These are phyloP conservation scores for Thelonectria discophora DNA, from an alignment of 2,329 filamentous ascomycete genomes.

Conservation along the genomic window DNA sequence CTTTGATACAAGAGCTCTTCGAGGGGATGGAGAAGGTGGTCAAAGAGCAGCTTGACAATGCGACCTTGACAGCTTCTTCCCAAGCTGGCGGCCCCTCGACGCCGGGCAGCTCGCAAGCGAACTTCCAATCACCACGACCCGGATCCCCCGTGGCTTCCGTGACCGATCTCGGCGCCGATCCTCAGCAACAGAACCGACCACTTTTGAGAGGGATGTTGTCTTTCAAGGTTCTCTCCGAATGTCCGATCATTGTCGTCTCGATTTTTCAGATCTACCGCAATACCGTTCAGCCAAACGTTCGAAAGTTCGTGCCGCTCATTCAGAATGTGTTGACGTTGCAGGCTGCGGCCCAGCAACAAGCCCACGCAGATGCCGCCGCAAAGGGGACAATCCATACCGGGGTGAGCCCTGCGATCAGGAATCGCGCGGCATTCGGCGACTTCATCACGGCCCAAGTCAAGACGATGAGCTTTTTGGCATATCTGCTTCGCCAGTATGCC, in stretches of 20 bases:
- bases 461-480: conserved; percentile 98
- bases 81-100: conserved; percentile 71
- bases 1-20: conserved; percentile 94
- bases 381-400: conserved; percentile 88
- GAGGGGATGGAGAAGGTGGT: conserved; percentile 94
- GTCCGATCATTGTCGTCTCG: conserved; percentile 97
- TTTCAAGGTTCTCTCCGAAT: conserved; percentile 97
- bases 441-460: conserved; percentile 99
- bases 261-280: conserved; percentile 93
- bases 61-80: conserved; percentile 63
- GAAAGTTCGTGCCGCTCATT: conserved; percentile 91
- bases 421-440: conserved; percentile 92
- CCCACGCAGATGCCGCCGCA: conserved; percentile 83
- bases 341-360: conserved; percentile 91
- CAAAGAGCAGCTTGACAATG: conserved; percentile 91
- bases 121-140: conserved; percentile 87
- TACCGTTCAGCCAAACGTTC: conserved; percentile 85
- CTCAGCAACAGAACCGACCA: conserved; percentile 81
- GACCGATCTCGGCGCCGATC: conserved; percentile 81
- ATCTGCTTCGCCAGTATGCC: conserved; percentile 87
- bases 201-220: conserved; percentile 96
- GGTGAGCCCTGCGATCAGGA: conserved; percentile 92
- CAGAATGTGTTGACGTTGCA: conserved; percentile 89
- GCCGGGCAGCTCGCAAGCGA: conserved; percentile 70
- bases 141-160: conserved; percentile 88